phyloP scores from a whole-genome alignment of 768 basidiomycete species.

The Tricholoma sp. region DNA sequence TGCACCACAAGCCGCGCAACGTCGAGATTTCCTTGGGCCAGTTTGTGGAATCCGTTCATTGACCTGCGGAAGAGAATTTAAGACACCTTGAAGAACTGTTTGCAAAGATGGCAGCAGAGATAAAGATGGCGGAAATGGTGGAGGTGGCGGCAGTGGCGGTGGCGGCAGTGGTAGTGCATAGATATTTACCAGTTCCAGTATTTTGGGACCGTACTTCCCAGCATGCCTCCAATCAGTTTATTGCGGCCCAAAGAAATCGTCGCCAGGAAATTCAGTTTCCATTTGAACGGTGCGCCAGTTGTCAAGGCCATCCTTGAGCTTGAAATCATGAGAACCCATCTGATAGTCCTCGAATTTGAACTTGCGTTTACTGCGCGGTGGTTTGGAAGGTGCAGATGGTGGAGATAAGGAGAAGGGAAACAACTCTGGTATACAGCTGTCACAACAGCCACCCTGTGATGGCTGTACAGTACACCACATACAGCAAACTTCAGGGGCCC shows the following conservation, averaged over 20 bases:
- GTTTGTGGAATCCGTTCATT: neutral
- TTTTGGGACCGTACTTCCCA: conserved; percentile 1
- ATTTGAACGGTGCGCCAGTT: conserved; percentile 12
- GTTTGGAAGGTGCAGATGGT: neutral
- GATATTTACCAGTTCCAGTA: neutral
- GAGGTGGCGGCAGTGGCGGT: neutral
- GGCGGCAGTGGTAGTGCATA: too few relatives aligned
- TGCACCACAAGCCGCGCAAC: neutral
- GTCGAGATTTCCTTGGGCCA: neutral
- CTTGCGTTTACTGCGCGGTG: neutral
- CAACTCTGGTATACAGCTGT: conserved; percentile 4
- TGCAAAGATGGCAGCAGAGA: neutral
- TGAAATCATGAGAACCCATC: conserved; percentile 1
- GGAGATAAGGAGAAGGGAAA: neutral
- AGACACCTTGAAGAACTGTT: neutral
- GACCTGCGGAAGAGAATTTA: too few relatives aligned
- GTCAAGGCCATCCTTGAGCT: conserved; percentile 4
- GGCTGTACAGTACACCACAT: neutral
- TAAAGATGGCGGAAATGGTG: neutral
- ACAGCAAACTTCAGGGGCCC: conserved; percentile 4
- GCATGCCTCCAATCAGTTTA: conserved; percentile 17
- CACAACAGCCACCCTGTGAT: conserved; percentile 8
- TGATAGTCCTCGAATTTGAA: neutral
- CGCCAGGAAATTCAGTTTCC: neutral
- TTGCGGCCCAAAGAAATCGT: conserved; percentile 12